Percentiles rank a stretch among this genome's conserved stretches.
Evolutionary conservation across 345 rosid species (phyloP).

Genomic region (Gossypium longicalyx): DNA sequence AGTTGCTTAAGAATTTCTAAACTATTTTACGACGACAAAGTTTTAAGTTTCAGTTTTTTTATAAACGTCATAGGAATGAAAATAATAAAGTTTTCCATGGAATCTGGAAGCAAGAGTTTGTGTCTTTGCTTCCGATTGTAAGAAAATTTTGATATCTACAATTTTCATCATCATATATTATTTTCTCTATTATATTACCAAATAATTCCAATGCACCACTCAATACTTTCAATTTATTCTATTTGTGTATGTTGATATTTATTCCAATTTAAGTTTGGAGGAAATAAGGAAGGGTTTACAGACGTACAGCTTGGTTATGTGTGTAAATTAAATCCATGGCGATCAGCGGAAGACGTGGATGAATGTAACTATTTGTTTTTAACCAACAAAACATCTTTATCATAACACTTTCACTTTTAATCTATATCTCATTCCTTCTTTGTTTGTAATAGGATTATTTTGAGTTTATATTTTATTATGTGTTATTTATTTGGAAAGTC

Average conservation of each 20-base stretch:
- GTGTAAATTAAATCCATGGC: neutral
- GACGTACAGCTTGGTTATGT: too few species aligned
- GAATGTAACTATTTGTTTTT: neutral
- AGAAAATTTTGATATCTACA: neutral
- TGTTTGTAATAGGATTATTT: too few species aligned
- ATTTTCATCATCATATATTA: neutral
- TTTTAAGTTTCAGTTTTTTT: neutral
- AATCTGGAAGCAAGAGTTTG: neutral
- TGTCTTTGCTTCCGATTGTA: neutral
- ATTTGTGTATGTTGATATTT: too few species aligned
- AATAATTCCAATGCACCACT: too few species aligned
- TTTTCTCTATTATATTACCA: neutral
- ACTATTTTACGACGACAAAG: neutral
- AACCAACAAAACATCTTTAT: neutral
- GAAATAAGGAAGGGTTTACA: too few species aligned
- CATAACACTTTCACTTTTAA: too few species aligned
- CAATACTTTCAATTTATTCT: too few species aligned
- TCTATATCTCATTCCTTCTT: too few species aligned
- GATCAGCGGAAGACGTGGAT: neutral
- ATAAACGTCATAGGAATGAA: too few species aligned
- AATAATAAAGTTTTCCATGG: neutral
- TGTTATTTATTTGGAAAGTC: too few species aligned
- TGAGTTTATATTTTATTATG: too few species aligned
- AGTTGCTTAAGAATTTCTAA: constrained; percentile 54
- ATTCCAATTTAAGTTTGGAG: too few species aligned